phyloP scores from a whole-genome alignment of 345 rosid genomes.

The Citrus cavaleriei region DNA sequence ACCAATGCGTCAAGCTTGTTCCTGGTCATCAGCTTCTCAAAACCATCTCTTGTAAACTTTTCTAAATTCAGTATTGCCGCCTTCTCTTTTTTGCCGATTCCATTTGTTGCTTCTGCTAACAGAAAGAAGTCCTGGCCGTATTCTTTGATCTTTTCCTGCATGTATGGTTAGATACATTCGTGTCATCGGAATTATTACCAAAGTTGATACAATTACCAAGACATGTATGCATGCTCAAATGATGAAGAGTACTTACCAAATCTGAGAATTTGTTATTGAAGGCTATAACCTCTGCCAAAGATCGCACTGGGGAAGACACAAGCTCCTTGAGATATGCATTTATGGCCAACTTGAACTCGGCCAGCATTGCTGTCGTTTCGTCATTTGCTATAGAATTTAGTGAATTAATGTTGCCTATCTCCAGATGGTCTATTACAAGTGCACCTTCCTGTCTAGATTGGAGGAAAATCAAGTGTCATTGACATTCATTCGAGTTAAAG shows the following conservation, averaged over 20 bases:
- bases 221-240: neutral
- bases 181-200: neutral
- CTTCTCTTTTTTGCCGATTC: constrained; percentile 17
- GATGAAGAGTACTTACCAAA: constrained; percentile 22
- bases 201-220: neutral
- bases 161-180: neutral
- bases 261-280: constrained; percentile 42
- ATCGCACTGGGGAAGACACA: constrained; percentile 41
- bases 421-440: constrained; percentile 21
- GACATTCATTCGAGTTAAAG: neutral
- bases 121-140: constrained; percentile 23
- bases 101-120: constrained; percentile 22
- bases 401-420: constrained; percentile 6
- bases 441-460: constrained; percentile 33
- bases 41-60: constrained; percentile 35
- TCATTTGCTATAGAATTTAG: neutral
- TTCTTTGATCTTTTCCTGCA: constrained; percentile 33
- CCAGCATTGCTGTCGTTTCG: constrained; percentile 19
- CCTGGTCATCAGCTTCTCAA: constrained; percentile 50
- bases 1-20: constrained; percentile 51
- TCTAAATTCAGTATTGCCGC: constrained; percentile 25
- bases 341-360: constrained; percentile 54
- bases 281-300: constrained; percentile 55
- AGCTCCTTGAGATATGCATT: constrained; percentile 46
- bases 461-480: neutral